Evolutionary conservation across 2,329 filamentous ascomycete genomes (phyloP).

Genomic region (Knufia petricola): DNA sequence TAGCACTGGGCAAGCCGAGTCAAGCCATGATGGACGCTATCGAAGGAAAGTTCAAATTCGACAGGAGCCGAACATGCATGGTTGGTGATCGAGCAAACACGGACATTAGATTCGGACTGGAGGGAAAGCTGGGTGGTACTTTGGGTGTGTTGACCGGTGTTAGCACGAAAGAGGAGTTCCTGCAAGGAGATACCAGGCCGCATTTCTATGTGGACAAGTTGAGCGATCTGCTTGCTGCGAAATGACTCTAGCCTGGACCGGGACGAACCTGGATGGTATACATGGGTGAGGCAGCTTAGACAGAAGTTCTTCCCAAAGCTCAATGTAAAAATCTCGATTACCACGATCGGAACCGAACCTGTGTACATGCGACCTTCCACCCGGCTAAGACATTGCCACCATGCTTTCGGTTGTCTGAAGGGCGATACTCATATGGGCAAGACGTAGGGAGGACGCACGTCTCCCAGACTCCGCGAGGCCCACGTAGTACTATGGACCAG

Average conservation of each 20-base stretch:
- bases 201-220: conserved; percentile 76
- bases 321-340: conserved; percentile 8
- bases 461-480: no score
- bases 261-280: background rate
- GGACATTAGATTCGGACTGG: conserved; percentile 89
- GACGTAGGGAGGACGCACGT: no score
- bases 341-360: no score
- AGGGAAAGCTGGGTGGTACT: conserved; percentile 83
- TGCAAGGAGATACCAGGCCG: conserved; percentile 64
- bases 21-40: conserved; percentile 99
- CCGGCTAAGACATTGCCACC: no score
- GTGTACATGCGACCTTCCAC: no score
- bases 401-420: no score
- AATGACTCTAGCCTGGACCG: background rate
- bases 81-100: conserved; percentile 89
- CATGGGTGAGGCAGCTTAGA: background rate
- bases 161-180: conserved; percentile 68
- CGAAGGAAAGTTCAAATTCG: conserved; percentile 87
- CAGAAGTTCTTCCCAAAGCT: background rate
- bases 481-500: no score
- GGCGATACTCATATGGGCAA: no score
- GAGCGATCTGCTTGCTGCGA: conserved; percentile 54
- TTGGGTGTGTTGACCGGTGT: conserved; percentile 87
- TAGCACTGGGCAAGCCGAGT: conserved; percentile 84
- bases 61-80: conserved; percentile 83